Evolutionary conservation across 805 yeast species (phyloP), one percentile per base, ranked within the genome.

Genomic region (Monosporozyma unispora): DNA sequence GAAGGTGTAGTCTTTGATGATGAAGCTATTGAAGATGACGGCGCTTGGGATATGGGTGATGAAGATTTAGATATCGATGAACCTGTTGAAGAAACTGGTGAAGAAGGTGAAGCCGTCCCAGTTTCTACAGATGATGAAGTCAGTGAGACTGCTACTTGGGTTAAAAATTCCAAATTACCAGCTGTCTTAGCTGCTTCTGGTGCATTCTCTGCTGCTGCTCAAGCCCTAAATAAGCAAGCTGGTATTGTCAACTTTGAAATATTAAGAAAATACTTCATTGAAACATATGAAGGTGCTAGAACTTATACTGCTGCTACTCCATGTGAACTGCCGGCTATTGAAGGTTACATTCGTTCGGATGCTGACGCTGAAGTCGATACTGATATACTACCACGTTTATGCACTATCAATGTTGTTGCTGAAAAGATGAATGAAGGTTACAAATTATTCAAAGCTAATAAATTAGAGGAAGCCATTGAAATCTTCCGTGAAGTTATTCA

Each of bases 131-230:
- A 61, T 11, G 53, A 74, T 65, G 51, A 57, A 16, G 75, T 75
- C 14, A 77, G 78, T 25, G 96, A 90, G 64, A 69, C 81, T 29
- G 82, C 82, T 3, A 68, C 69, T 51, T 95, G 99, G 99, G 77
- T 87, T 28, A 84, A 91, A 56, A 87, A 85, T 68, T 86, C 96
- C 16, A 85, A 84, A 54, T 78, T 90, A 49, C 88, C 97, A 4
- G 97, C 96, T 28, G 88, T 87, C 25, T 87, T 88, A 59, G 89
- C 84, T 60, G 97, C 99, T 2, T 89, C 96, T 2, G 99, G 99
- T 59, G 86, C 95, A 4, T 91, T 91, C 64, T 97, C 89, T 57
- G 85, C 91, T 48, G 99, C 98, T 37, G 93, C 96, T 38, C 95
- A 89, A 60, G 78, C 95, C 63, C 77, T 93, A 60, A 81, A 84